Evolutionary conservation across 2,329 filamentous ascomycete genomes (phyloP).

Genomic region (Aphanoascus verrucosus): DNA sequence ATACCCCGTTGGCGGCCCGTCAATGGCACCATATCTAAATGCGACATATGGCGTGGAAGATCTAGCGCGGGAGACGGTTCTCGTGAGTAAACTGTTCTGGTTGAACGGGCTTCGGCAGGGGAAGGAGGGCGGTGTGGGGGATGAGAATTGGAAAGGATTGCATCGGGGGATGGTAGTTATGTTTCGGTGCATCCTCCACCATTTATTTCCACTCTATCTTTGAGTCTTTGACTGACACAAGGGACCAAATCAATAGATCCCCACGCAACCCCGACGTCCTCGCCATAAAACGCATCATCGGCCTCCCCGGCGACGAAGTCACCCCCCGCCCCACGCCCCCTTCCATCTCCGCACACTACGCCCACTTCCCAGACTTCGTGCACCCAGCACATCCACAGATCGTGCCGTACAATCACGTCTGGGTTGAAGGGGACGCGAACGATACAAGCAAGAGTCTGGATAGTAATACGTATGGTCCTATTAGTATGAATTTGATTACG

Average conservation of each 20-base stretch:
- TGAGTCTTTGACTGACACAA: too few species aligned
- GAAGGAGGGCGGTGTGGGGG: constrained; percentile 40
- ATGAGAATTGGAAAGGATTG: constrained; percentile 44
- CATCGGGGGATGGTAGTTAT: constrained; percentile 65
- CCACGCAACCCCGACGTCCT: constrained; percentile 59
- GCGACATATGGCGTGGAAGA: constrained; percentile 45
- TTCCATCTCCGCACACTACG: constrained; percentile 16
- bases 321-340: constrained; percentile 51
- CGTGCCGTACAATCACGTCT: constrained; percentile 76
- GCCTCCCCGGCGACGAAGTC: constrained; percentile 67
- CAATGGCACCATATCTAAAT: constrained; percentile 72
- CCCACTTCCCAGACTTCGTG: constrained; percentile 7
- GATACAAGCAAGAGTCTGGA: constrained; percentile 59
- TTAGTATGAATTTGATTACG: constrained; percentile 62
- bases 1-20: constrained; percentile 40
- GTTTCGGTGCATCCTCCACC: constrained; percentile 33
- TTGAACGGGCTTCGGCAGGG: constrained; percentile 2
- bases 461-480: constrained; percentile 83
- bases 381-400: constrained; percentile 31
- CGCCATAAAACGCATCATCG: constrained; percentile 74
- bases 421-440: constrained; percentile 81
- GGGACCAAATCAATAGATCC: constrained; percentile 42
- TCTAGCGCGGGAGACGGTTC: constrained; percentile 32
- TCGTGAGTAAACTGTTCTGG: constrained; percentile 33
- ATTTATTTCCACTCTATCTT: background rate